phyloP scores from a whole-genome alignment of 768 basidiomycete species.

The Imleria badia region DNA sequence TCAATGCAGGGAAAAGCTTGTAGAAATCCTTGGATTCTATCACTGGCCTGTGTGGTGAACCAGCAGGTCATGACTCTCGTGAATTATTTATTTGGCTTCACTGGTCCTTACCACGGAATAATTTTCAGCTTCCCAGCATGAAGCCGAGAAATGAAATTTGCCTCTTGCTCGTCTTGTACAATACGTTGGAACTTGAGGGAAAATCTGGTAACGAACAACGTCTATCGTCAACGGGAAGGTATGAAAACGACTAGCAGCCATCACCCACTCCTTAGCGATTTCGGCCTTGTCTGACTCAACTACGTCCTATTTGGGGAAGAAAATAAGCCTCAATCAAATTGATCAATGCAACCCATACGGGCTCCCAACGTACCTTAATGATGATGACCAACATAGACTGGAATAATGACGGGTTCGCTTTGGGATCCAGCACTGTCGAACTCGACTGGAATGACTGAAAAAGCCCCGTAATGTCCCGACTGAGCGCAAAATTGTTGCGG shows the following conservation, averaged over 20 bases:
- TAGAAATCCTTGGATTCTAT: slow-evolving; percentile 65
- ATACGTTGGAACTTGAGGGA: slow-evolving; percentile 58
- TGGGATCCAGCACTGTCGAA: slow-evolving; percentile 57
- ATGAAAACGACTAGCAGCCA: not conserved
- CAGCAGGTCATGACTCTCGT: not conserved
- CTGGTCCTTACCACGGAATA: slow-evolving; percentile 48
- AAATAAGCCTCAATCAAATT: not conserved
- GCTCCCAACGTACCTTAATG: slow-evolving; percentile 48
- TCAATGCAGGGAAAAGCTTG: slow-evolving; percentile 46
- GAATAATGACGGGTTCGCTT: slow-evolving; percentile 56
- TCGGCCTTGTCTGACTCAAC: slow-evolving; percentile 60
- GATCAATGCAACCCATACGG: not conserved
- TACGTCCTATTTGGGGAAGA: slow-evolving; percentile 46
- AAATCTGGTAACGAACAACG: slow-evolving; percentile 38
- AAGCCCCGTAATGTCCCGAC: slow-evolving; percentile 58
- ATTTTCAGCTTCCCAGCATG: slow-evolving; percentile 56
- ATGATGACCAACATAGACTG: slow-evolving; percentile 59
- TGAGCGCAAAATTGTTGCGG: slow-evolving; percentile 64
- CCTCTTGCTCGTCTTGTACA: slow-evolving; percentile 58
- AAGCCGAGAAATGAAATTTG: slow-evolving; percentile 61
- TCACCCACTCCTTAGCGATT: slow-evolving; percentile 54
- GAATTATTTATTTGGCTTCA: not conserved
- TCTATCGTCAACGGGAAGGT: not conserved
- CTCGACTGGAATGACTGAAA: slow-evolving; percentile 64
- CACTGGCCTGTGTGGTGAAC: slow-evolving; percentile 40